These are phyloP conservation scores for Nakazawaea peltata DNA, from an alignment of 805 yeast genomes.

Conservation along the genomic window DNA sequence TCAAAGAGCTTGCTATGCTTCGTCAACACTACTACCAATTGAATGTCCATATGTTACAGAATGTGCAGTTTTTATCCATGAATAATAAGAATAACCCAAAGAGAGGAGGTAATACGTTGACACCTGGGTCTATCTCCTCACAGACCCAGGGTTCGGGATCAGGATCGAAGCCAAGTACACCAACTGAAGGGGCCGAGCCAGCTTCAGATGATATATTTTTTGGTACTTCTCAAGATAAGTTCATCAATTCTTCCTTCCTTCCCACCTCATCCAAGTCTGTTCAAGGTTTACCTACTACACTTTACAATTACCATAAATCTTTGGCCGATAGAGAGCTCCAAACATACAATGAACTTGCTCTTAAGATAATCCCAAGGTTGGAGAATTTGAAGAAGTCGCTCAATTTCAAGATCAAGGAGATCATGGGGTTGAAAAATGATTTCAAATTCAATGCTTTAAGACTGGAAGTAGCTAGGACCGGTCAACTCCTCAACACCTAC, in stretches of 20 bases:
- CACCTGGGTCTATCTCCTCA: not conserved
- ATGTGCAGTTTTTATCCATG: constrained; percentile 31
- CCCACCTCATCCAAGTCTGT: constrained; percentile 30
- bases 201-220: constrained; percentile 26
- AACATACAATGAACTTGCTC: constrained; percentile 42
- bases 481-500: constrained; percentile 42
- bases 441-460: constrained; percentile 50
- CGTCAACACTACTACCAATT: constrained; percentile 44
- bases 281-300: constrained; percentile 22
- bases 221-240: constrained; percentile 42
- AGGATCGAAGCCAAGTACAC: not conserved
- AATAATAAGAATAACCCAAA: constrained; percentile 8
- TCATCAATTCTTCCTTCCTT: constrained; percentile 39
- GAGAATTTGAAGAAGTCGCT: constrained; percentile 48
- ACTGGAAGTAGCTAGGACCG: constrained; percentile 56
- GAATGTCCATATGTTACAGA: constrained; percentile 44
- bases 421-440: constrained; percentile 46
- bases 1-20: constrained; percentile 41
- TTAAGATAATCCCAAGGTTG: constrained; percentile 42
- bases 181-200: constrained; percentile 1
- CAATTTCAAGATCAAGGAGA: constrained; percentile 45
- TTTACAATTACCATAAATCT: constrained; percentile 21
- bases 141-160: not conserved
- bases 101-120: not conserved
- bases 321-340: constrained; percentile 37